phyloP scores from a whole-genome alignment of 2,329 filamentous ascomycete genomes.

The Epichloe sylvatica region DNA sequence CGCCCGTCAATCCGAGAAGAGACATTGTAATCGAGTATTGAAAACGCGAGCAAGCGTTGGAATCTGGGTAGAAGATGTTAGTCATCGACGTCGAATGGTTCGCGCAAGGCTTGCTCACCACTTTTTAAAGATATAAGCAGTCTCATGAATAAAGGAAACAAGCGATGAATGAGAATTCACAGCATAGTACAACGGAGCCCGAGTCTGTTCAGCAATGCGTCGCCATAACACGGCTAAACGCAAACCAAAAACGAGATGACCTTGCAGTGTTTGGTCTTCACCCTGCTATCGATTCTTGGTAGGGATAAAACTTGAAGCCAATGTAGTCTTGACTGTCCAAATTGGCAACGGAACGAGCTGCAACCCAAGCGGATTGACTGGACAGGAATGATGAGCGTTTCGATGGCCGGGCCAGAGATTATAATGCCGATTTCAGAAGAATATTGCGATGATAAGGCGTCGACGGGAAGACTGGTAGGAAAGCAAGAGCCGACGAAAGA shows the following conservation, averaged over 20 bases:
- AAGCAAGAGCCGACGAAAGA: background rate
- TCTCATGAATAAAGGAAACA: background rate
- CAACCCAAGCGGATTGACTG: background rate
- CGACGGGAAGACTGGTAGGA: background rate
- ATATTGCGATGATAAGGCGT: background rate
- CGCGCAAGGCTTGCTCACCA: background rate
- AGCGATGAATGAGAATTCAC: background rate
- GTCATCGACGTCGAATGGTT: background rate
- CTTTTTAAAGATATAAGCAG: constrained; percentile 7
- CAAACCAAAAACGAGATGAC: background rate
- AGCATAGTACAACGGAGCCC: constrained; percentile 1
- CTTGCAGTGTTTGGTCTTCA: background rate
- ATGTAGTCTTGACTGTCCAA: background rate
- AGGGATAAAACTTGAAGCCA: background rate
- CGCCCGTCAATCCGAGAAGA: background rate
- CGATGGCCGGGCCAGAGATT: background rate
- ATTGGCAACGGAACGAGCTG: background rate
- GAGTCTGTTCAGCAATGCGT: background rate
- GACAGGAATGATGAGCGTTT: background rate
- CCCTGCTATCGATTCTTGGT: background rate
- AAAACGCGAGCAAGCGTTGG: background rate
- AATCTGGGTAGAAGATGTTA: background rate
- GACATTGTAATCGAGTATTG: background rate
- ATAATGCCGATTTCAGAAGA: background rate
- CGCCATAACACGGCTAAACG: constrained; percentile 1